Evolutionary conservation across 2,329 filamentous ascomycete genomes (phyloP), one percentile per base, ranked within the genome.

Genomic region (Nothophaeocryptopus gaeumannii): DNA sequence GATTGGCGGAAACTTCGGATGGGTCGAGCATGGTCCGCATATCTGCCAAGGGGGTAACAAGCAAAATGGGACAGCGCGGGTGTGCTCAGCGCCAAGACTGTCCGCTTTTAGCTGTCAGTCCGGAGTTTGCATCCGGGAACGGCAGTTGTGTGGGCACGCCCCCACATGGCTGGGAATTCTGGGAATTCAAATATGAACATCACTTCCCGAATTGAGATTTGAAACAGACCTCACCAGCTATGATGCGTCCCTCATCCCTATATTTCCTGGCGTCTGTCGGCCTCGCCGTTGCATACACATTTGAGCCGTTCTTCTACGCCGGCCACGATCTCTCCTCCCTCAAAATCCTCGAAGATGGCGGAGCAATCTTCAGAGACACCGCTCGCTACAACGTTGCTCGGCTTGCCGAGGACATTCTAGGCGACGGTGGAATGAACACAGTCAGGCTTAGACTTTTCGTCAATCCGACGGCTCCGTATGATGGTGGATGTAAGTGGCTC

Each of bases 261-360:
- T 30, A 11, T 29, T 15, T 34, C 2, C 20, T 26, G 20, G 29
- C 32, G 32, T n/a, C 33, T 12, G 13, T 26, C 11, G 8, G 9
- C 14, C 31, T 36, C 11, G 32, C 16, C 32, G 37, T 29, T 3
- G 14, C 36, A 13, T 39, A 33, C 7, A 26, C 49, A 13, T n/a
- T 32, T 10, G 20, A 54, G 38, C 51, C 59, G 31, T 61, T 54
- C 46, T 66, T 65, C 47, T 72, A 68, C 56, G 66, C 70, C 54
- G 70, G 71, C 13, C 65, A 69, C 55, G 71, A 74, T 47, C 58
- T 73, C 2, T 70, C 66, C 13, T 72, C 69, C 0, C 54, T 72
- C 8, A 61, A 63, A 36, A 68, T 66, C 36, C 49, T 67, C 11
- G 69, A 72, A 58, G 62, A 69, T 26, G 63, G 60, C 4, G 69